phyloP scores from a whole-genome alignment of 805 yeast genomes.

The Jamesozyma rosinii region DNA sequence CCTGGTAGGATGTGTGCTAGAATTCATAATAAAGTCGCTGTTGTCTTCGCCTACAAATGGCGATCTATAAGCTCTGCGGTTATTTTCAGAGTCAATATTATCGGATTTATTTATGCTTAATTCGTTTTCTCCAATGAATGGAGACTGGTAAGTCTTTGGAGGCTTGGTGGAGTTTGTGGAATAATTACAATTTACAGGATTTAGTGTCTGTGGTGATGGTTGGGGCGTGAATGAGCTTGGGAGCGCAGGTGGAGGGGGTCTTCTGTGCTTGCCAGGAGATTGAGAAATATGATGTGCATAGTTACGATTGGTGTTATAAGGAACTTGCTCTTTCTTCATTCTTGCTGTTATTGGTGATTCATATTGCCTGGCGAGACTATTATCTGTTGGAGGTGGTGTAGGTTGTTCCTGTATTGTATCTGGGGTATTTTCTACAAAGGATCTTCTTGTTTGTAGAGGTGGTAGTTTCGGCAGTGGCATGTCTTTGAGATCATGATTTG shows the following conservation, averaged over 20 bases:
- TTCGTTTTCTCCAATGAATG: conserved; percentile 13
- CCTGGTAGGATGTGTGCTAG: not conserved
- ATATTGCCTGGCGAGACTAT: conserved; percentile 1
- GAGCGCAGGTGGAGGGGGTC: conserved; percentile 23
- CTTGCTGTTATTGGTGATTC: conserved; percentile 13
- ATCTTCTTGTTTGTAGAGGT: conserved; percentile 21
- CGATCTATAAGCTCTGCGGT: conserved; percentile 2
- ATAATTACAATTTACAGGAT: not conserved
- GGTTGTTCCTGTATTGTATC: not conserved
- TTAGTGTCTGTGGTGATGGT: not conserved
- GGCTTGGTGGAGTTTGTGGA: not conserved
- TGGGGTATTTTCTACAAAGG: conserved; percentile 9
- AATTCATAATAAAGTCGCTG: not conserved
- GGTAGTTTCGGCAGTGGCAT: conserved; percentile 22
- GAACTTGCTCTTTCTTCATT: not conserved
- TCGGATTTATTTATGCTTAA: not conserved
- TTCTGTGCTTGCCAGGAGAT: conserved; percentile 4
- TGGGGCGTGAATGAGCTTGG: conserved; percentile 8
- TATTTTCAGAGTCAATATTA: not conserved
- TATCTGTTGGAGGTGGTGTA: too few species aligned
- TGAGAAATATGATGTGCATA: not conserved
- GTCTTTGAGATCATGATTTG: not conserved
- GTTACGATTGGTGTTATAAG: not conserved
- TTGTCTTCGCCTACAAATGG: conserved; percentile 8
- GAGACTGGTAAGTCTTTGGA: conserved; percentile 8